phyloP scores from a whole-genome alignment of 1,284 basidiomycete species.

The Exobasidium rhododendri region DNA sequence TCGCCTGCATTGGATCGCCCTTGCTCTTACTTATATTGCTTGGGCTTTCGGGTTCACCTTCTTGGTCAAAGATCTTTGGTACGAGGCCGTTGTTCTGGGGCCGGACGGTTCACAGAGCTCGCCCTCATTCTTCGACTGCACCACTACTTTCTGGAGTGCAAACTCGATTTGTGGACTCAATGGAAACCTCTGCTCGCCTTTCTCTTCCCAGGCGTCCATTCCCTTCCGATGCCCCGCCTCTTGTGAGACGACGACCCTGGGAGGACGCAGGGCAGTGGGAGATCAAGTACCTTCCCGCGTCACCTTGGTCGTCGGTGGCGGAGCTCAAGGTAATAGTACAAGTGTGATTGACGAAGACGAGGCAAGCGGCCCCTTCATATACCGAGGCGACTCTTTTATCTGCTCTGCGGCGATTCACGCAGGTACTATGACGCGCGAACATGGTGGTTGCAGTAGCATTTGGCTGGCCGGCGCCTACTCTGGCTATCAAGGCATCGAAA shows the following conservation, averaged over 20 bases:
- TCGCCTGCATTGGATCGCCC: constrained; percentile 36
- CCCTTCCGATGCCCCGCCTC: constrained; percentile 76
- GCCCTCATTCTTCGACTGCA: constrained; percentile 33
- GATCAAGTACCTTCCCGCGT: constrained; percentile 65
- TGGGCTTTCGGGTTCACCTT: constrained; percentile 46
- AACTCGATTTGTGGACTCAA: constrained; percentile 67
- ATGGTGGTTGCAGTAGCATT: constrained; percentile 74
- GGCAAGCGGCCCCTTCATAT: constrained; percentile 59
- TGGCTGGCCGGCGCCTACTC: constrained; percentile 70
- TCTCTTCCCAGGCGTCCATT: constrained; percentile 62
- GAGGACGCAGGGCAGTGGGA: constrained; percentile 74
- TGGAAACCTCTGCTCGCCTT: constrained; percentile 68
- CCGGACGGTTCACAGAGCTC: constrained; percentile 15
- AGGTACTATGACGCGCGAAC: constrained; percentile 65
- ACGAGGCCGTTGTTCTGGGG: constrained; percentile 22
- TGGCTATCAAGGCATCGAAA: constrained; percentile 64
- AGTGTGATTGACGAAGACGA: constrained; percentile 4
- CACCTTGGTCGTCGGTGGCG: constrained; percentile 78
- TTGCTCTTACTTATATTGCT: constrained; percentile 30
- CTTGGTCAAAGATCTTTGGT: constrained; percentile 40
- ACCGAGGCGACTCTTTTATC: constrained; percentile 78
- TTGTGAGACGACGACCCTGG: constrained; percentile 67
- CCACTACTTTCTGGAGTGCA: constrained; percentile 50
- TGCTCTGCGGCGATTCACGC: constrained; percentile 76
- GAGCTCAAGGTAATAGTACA: constrained; percentile 57